Evolutionary conservation across 2,329 filamentous ascomycete genomes (phyloP).

Genomic region (Xylaria digitata): DNA sequence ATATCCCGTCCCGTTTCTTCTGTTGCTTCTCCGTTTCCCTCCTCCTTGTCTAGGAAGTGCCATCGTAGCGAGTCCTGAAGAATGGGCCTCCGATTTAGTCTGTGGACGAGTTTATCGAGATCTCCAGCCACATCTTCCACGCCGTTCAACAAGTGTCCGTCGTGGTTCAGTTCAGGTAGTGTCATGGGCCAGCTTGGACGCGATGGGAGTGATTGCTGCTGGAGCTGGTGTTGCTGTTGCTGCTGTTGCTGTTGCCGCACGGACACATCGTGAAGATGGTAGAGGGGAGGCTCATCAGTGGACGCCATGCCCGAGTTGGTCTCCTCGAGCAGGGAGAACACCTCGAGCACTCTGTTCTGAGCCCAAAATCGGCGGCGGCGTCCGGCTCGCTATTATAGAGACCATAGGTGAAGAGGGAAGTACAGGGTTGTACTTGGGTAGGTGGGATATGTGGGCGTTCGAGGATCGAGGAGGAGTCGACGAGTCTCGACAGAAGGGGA

Average conservation of each 20-base stretch:
- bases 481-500: constrained; percentile 21
- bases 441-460: not conserved
- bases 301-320: constrained; percentile 40
- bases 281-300: constrained; percentile 40
- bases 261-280: constrained; percentile 25
- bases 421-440: constrained; percentile 14
- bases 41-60: constrained; percentile 17
- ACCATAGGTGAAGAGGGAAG: constrained; percentile 28
- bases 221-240: too few species aligned
- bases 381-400: constrained; percentile 7
- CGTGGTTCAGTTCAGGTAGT: constrained; percentile 21
- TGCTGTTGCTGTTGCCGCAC: not conserved
- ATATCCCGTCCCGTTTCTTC: not conserved
- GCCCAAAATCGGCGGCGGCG: constrained; percentile 28
- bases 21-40: not conserved
- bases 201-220: constrained; percentile 11
- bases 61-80: constrained; percentile 34
- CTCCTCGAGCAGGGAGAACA: constrained; percentile 43
- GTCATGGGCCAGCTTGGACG: constrained; percentile 19
- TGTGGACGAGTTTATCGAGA: constrained; percentile 32
- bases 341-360: constrained; percentile 41
- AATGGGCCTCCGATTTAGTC: constrained; percentile 32
- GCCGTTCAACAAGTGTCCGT: constrained; percentile 4
- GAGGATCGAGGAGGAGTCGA: constrained; percentile 16
- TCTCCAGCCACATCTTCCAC: constrained; percentile 21